Evolutionary conservation across 345 rosid genomes (phyloP).

Genomic region (Orychophragmus violaceus): DNA sequence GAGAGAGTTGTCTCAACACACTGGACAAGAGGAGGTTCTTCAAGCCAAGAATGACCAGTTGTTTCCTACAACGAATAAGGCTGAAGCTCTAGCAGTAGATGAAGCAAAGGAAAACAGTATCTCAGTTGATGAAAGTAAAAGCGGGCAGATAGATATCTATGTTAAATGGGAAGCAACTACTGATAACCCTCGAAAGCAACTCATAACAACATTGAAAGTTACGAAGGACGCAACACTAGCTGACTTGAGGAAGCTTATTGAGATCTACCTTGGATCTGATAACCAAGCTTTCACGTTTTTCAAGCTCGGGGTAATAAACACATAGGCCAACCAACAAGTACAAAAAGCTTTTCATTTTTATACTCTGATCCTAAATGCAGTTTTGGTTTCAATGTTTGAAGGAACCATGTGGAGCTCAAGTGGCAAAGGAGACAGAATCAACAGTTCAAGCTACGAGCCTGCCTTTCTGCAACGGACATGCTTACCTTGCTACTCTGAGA

Average conservation of each 20-base stretch:
- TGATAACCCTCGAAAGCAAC: constrained; percentile 45
- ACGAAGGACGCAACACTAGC: constrained; percentile 52
- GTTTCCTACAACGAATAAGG: not conserved
- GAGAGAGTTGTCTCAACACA: constrained; percentile 73
- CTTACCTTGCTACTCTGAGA: constrained; percentile 52
- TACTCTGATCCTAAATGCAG: constrained; percentile 2
- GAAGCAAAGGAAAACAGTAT: constrained; percentile 50
- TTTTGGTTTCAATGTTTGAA: constrained; percentile 29
- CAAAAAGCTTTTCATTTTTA: not conserved
- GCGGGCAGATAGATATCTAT: constrained; percentile 42
- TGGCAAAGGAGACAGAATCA: constrained; percentile 52
- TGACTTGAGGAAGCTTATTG: constrained; percentile 67
- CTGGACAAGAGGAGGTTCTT: constrained; percentile 41
- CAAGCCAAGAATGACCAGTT: constrained; percentile 8
- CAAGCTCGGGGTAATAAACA: constrained; percentile 44
- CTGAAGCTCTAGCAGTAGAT: constrained; percentile 9
- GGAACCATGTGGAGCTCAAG: constrained; percentile 53
- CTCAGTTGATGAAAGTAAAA: constrained; percentile 28
- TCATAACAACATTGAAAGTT: constrained; percentile 50
- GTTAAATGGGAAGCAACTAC: constrained; percentile 59
- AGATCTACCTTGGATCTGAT: constrained; percentile 57
- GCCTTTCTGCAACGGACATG: constrained; percentile 39
- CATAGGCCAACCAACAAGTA: not conserved
- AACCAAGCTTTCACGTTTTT: constrained; percentile 51
- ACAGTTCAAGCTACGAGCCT: constrained; percentile 41